A percentile compares a stretch with the other conserved stretches of the same genome.
Conservation (phyloP, 495 filamentous ascomycete genomes). For the Tuber aestivum region DNA sequence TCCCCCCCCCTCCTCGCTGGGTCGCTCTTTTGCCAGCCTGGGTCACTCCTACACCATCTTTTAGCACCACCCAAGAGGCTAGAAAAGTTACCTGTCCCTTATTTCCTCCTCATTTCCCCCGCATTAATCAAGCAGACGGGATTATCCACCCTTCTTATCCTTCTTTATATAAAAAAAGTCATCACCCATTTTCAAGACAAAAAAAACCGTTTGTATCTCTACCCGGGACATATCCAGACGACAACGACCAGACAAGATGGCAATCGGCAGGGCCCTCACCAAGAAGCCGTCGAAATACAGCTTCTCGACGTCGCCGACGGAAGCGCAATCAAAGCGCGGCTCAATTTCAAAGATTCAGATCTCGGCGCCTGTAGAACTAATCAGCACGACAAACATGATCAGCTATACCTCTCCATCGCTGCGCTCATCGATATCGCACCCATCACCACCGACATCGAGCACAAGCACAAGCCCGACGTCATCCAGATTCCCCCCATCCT, state of each 20-base stretch:
- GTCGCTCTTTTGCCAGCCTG: neutral
- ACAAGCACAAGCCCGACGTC: slow-evolving; percentile 52
- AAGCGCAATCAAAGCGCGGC: slow-evolving; percentile 24
- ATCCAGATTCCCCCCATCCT: slow-evolving; percentile 24
- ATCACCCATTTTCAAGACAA: neutral
- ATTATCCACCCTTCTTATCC: slow-evolving; percentile 1
- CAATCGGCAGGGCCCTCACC: slow-evolving; percentile 29
- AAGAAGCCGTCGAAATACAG: slow-evolving; percentile 38
- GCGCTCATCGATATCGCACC: slow-evolving; percentile 47
- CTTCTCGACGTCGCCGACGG: slow-evolving; percentile 45
- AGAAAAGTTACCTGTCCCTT: neutral
- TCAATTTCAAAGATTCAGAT: slow-evolving; percentile 55
- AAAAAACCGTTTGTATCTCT: neutral
- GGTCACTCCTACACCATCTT: neutral
- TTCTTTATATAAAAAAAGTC: neutral
- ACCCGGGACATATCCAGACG: neutral
- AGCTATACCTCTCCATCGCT: slow-evolving; percentile 86
- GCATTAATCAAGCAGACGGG: neutral
- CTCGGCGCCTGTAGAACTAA: slow-evolving; percentile 74
- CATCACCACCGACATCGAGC: slow-evolving; percentile 70
- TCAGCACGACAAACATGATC: slow-evolving; percentile 94
- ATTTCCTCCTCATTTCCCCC: neutral
- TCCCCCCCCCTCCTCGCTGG: neutral
- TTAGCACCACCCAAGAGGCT: neutral
- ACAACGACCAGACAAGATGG: slow-evolving; percentile 22